These are phyloP conservation scores for Lasiodiplodia sp. DNA, from an alignment of 2,329 filamentous ascomycete species.

Conservation along the genomic window DNA sequence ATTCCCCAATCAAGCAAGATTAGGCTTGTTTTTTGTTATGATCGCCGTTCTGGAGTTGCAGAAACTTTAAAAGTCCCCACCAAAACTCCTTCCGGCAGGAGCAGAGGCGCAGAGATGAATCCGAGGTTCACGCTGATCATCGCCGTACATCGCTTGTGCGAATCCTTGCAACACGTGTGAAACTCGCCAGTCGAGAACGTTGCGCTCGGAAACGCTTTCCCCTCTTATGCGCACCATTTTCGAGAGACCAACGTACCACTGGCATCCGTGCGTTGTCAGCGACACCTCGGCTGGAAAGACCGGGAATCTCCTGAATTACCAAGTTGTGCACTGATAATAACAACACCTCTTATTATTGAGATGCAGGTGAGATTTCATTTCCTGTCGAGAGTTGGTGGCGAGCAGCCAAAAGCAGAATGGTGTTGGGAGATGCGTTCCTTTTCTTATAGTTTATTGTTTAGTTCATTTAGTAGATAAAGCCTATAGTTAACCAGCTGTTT, in stretches of 20 bases:
- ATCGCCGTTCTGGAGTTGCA: neutral
- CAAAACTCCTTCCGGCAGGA: neutral
- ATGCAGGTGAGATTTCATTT: neutral
- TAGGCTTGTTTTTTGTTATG: neutral
- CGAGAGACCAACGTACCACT: neutral
- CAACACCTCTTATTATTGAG: neutral
- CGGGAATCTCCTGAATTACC: neutral
- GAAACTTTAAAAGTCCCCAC: no score
- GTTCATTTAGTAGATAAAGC: neutral
- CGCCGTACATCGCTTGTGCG: no score
- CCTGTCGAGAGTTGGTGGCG: neutral
- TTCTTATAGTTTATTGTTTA: neutral
- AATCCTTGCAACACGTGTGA: neutral
- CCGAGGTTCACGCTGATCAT: neutral
- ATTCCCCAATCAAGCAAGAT: neutral
- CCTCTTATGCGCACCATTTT: neutral
- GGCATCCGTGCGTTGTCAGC: neutral
- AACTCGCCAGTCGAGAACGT: neutral
- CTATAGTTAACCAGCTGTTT: neutral
- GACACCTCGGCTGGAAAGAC: neutral
- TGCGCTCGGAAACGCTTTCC: neutral
- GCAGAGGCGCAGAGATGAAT: neutral
- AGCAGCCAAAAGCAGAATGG: neutral
- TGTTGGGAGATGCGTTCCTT: neutral
- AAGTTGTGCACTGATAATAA: neutral